phyloP scores from a whole-genome alignment of 345 rosid species.

The Eucalyptus virginea region DNA sequence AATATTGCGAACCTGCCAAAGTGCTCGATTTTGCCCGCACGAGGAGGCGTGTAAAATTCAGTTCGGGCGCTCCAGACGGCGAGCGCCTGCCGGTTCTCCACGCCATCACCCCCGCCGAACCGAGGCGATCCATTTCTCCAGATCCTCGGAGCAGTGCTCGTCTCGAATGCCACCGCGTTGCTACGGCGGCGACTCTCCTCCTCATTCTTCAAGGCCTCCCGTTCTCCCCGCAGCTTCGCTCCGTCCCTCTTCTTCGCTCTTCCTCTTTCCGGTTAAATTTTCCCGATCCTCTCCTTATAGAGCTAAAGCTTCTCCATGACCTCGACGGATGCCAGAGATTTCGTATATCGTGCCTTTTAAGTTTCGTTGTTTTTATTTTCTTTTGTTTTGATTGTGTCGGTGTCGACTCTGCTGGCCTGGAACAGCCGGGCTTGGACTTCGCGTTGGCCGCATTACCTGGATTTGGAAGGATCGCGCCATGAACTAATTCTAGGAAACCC shows the following conservation, averaged over 20 bases:
- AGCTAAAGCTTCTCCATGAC: background rate
- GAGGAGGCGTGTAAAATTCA: background rate
- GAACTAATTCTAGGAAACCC: background rate
- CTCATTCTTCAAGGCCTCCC: background rate
- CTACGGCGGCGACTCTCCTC: background rate
- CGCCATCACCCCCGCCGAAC: background rate
- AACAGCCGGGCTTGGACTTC: background rate
- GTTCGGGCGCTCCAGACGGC: background rate
- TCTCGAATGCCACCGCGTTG: background rate
- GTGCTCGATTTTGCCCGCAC: background rate
- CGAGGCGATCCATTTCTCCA: background rate
- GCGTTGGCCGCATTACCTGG: background rate
- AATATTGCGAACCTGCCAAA: no score
- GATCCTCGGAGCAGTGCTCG: background rate
- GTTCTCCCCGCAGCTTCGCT: background rate
- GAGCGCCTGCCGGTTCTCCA: background rate
- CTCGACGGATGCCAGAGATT: background rate
- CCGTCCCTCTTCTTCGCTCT: no score
- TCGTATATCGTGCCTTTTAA: background rate
- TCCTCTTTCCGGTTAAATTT: background rate
- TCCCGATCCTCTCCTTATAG: background rate
- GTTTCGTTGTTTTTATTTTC: background rate
- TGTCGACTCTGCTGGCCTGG: background rate
- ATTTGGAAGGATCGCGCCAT: background rate
- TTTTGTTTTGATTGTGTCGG: background rate